Percentiles rank a stretch among this genome's conserved stretches.
Conservation (phyloP, 2,329 filamentous ascomycete species). For the Talaromyces amestolkiae region DNA sequence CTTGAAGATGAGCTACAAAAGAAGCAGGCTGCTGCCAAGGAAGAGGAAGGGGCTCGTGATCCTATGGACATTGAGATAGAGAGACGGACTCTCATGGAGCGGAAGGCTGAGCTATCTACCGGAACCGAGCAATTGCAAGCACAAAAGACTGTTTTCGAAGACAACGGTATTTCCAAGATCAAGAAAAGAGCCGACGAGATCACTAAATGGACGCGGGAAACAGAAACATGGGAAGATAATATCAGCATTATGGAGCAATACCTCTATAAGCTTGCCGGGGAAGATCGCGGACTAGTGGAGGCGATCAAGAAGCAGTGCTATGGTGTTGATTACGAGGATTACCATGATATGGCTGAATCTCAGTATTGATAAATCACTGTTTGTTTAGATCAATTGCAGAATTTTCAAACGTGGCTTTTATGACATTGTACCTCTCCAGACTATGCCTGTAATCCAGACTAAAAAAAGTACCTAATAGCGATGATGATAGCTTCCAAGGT, state of each 20-base stretch:
- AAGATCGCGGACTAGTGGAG: conserved; percentile 47
- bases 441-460: no score
- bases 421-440: no score
- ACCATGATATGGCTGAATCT: conserved; percentile 48
- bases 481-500: no score
- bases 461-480: no score
- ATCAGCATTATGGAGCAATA: conserved; percentile 45
- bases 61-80: conserved; percentile 15
- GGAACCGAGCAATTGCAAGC: conserved; percentile 36
- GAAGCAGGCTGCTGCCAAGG: conserved; percentile 25
- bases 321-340: conserved; percentile 56
- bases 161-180: conserved; percentile 31
- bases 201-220: conserved; percentile 30
- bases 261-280: conserved; percentile 37
- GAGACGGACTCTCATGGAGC: conserved; percentile 24
- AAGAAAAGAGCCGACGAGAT: conserved; percentile 35
- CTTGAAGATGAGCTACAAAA: conserved; percentile 37
- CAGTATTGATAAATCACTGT: neutral
- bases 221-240: conserved; percentile 46
- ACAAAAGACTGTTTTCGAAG: conserved; percentile 34
- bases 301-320: conserved; percentile 49
- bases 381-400: no score
- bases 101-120: conserved; percentile 26
- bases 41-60: conserved; percentile 27
- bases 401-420: no score